A percentile compares a stretch with the other conserved stretches of the same genome.
phyloP scores from a whole-genome alignment of 2,329 filamentous ascomycete genomes.

The Purpureocillium takamizusanense region DNA sequence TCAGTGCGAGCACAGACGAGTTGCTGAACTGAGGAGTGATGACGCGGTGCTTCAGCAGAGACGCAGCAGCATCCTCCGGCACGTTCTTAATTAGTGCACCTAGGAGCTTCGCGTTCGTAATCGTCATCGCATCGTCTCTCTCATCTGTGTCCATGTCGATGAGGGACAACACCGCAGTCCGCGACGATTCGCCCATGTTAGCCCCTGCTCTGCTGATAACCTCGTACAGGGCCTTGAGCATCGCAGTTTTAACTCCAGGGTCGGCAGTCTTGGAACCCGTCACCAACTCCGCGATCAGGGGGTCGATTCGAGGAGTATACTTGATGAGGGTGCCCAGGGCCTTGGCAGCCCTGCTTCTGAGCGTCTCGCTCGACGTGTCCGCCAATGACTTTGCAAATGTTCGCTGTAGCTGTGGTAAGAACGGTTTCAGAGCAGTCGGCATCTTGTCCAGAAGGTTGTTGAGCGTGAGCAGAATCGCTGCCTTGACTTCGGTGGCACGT shows the following conservation, averaged over 20 bases:
- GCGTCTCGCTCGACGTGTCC: conserved; percentile 80
- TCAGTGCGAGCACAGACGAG: conserved; percentile 76
- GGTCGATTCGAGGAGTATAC: conserved; percentile 89
- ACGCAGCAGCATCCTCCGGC: conserved; percentile 56
- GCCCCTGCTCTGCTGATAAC: conserved; percentile 89
- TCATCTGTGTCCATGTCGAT: conserved; percentile 81
- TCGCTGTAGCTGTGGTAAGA: conserved; percentile 89
- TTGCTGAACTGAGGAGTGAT: conserved; percentile 67
- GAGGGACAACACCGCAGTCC: conserved; percentile 73
- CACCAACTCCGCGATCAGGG: conserved; percentile 83
- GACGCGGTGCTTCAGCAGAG: conserved; percentile 61
- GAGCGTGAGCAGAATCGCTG: conserved; percentile 84
- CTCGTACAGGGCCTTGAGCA: conserved; percentile 94
- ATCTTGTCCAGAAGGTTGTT: conserved; percentile 97
- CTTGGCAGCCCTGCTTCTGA: conserved; percentile 83
- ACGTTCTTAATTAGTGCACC: conserved; percentile 86
- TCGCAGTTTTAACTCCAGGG: conserved; percentile 80
- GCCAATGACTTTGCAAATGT: conserved; percentile 96
- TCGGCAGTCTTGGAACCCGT: conserved; percentile 89
- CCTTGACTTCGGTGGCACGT: conserved; percentile 90
- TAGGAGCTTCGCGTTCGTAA: conserved; percentile 84
- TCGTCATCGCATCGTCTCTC: conserved; percentile 66
- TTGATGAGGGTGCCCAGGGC: conserved; percentile 93
- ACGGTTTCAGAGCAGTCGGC: conserved; percentile 87
- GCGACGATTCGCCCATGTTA: conserved; percentile 90